Percentiles rank a stretch among this genome's conserved stretches.
These are phyloP conservation scores for Austroboletus olivaceoglutinosus DNA, from an alignment of 1,284 basidiomycete genomes.

Conservation along the genomic window DNA sequence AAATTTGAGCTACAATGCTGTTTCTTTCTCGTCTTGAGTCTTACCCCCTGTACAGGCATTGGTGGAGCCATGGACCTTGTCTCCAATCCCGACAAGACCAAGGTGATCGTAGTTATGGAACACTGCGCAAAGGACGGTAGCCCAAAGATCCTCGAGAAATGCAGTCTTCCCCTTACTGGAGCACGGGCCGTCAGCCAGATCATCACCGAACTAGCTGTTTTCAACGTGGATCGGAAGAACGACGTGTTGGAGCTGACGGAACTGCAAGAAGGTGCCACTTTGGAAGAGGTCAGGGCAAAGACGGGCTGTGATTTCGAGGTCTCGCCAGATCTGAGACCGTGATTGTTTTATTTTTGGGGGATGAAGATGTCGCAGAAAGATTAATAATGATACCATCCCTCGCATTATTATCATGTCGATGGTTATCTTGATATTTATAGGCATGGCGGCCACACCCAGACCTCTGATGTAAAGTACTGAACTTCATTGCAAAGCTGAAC, in stretches of 20 bases:
- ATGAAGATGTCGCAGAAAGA: neutral
- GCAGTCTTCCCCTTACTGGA: conserved; percentile 86
- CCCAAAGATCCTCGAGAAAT: conserved; percentile 84
- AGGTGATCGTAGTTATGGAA: conserved; percentile 86
- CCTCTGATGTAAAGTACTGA: too few relatives aligned
- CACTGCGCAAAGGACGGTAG: conserved; percentile 88
- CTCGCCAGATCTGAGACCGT: conserved; percentile 38
- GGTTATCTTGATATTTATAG: conserved; percentile 68
- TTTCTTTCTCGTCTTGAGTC: conserved; percentile 6
- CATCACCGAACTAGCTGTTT: conserved; percentile 91
- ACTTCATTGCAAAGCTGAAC: too few relatives aligned
- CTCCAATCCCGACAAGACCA: conserved; percentile 89
- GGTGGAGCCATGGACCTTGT: conserved; percentile 97
- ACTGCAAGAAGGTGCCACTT: conserved; percentile 76
- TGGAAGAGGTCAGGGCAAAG: conserved; percentile 84
- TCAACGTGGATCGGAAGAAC: conserved; percentile 77
- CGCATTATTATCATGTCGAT: neutral
- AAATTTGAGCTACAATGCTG: conserved; percentile 5
- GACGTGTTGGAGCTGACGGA: conserved; percentile 79
- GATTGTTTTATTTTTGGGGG: conserved; percentile 10
- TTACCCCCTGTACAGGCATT: conserved; percentile 54
- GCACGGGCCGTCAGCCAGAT: conserved; percentile 83
- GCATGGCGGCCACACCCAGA: too few relatives aligned
- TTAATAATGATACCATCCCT: conserved; percentile 15
- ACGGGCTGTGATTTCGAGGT: conserved; percentile 80